These are phyloP conservation scores for Arachis monticola DNA, from an alignment of 331 rosid species.

Conservation along the genomic window DNA sequence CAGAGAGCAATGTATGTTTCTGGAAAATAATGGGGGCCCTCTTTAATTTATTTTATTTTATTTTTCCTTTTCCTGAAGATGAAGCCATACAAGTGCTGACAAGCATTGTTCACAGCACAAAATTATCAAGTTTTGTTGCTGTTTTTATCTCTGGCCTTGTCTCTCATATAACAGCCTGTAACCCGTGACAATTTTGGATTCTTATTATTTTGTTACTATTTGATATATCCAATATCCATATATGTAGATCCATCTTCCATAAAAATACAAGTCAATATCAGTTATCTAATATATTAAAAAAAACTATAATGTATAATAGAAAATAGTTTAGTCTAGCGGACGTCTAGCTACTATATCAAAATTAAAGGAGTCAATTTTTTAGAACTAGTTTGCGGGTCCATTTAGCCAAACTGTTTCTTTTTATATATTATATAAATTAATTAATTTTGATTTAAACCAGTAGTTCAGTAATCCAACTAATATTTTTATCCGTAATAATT, in stretches of 20 bases:
- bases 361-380: too few species aligned
- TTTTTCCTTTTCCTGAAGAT: neutral
- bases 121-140: neutral
- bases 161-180: constrained; percentile 16
- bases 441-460: too few species aligned
- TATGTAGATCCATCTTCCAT: constrained; percentile 6
- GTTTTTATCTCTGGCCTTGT: constrained; percentile 14
- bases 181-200: constrained; percentile 6
- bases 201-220: neutral
- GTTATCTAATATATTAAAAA: too few species aligned
- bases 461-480: too few species aligned
- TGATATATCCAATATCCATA: neutral
- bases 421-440: too few species aligned
- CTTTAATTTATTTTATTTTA: neutral
- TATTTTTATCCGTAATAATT: too few species aligned
- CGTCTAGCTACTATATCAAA: too few species aligned
- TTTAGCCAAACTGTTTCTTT: too few species aligned
- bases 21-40: constrained; percentile 13
- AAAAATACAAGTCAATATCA: too few species aligned
- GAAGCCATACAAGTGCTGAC: constrained; percentile 38
- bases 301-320: too few species aligned
- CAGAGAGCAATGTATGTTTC: neutral
- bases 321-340: too few species aligned
- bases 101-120: constrained; percentile 16
- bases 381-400: too few species aligned